Conservation (phyloP, 495 filamentous ascomycete species). For the Terfezia boudieri region DNA sequence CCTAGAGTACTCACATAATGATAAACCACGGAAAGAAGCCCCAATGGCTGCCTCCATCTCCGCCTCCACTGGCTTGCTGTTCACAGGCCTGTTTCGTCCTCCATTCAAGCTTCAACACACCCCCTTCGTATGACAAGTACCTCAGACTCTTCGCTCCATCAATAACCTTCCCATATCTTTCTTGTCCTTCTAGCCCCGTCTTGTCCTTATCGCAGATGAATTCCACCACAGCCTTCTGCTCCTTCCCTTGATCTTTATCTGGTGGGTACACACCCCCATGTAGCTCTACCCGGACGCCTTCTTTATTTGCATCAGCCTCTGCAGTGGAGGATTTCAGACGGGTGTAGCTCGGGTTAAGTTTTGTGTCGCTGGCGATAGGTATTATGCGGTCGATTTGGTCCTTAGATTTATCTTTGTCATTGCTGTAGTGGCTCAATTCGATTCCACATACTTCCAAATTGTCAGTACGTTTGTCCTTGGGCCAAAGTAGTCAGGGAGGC, state of each 20-base stretch:
- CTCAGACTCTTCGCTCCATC: conserved; percentile 32
- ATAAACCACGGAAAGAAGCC: conserved; percentile 97
- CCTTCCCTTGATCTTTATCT: conserved; percentile 20
- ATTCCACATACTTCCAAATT: conserved; percentile 52
- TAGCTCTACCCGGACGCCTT: conserved; percentile 50
- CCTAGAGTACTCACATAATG: conserved; percentile 51
- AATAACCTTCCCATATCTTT: conserved; percentile 26
- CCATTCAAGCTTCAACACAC: conserved; percentile 56
- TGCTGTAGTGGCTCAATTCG: conserved; percentile 27
- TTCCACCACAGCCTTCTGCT: conserved; percentile 54
- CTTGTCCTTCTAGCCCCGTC: conserved; percentile 46
- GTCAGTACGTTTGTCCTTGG: not conserved
- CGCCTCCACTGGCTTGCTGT: conserved; percentile 23
- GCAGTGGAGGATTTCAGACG: conserved; percentile 36
- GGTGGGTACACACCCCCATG: conserved; percentile 36
- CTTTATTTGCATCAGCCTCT: conserved; percentile 33
- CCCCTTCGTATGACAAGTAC: conserved; percentile 44
- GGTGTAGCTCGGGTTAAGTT: conserved; percentile 37
- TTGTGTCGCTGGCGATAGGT: conserved; percentile 51
- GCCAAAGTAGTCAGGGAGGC: conserved; percentile 5
- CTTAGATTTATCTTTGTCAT: conserved; percentile 24
- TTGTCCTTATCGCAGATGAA: conserved; percentile 53
- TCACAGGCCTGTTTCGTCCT: conserved; percentile 69
- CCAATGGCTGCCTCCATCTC: conserved; percentile 32
- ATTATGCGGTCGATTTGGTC: conserved; percentile 23